Percentiles rank a stretch among this genome's conserved stretches.
Evolutionary conservation across 75 land plant species (phyloP).

Genomic region (Ceratopteris richardii): DNA sequence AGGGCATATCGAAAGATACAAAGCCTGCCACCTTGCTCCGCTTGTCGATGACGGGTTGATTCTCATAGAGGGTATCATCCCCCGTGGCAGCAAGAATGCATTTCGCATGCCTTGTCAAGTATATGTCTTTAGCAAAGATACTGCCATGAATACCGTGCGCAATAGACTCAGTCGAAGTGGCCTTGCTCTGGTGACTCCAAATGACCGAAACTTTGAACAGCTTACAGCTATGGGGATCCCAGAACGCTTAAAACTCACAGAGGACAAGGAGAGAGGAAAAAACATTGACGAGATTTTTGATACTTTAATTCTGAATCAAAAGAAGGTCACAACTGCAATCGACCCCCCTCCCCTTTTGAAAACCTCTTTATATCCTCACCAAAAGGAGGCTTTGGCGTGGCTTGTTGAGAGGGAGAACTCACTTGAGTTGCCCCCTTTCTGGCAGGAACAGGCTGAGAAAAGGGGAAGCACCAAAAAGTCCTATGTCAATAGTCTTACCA

Average conservation of each 20-base stretch:
- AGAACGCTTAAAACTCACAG: slow-evolving; percentile 17
- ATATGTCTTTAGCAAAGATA: slow-evolving; percentile 45
- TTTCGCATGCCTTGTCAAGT: slow-evolving; percentile 67
- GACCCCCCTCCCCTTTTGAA: slow-evolving; percentile 47
- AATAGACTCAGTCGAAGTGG: slow-evolving; percentile 31
- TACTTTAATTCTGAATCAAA: slow-evolving; percentile 14
- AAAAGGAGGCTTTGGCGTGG: slow-evolving; percentile 88
- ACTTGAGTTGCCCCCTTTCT: slow-evolving; percentile 73
- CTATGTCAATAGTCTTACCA: slow-evolving; percentile 65
- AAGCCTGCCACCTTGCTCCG: slow-evolving; percentile 60
- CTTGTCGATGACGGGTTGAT: slow-evolving; percentile 41
- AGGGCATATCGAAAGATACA: slow-evolving; percentile 71
- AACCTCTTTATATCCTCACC: slow-evolving; percentile 56
- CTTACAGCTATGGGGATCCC: slow-evolving; percentile 33
- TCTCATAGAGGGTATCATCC: slow-evolving; percentile 59
- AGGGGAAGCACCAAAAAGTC: slow-evolving; percentile 6
- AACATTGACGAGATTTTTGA: slow-evolving; percentile 65
- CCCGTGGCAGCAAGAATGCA: slow-evolving; percentile 29
- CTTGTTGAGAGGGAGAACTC: slow-evolving; percentile 71
- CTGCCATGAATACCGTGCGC: slow-evolving; percentile 17
- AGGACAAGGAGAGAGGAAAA: slow-evolving; percentile 7
- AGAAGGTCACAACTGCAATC: slow-evolving; percentile 11
- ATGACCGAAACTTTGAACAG: slow-evolving; percentile 26
- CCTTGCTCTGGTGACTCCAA: slow-evolving; percentile 25
- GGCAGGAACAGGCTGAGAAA: slow-evolving; percentile 38